Conservation (phyloP, 345 rosid species). For the Dipteronia sinensis region DNA sequence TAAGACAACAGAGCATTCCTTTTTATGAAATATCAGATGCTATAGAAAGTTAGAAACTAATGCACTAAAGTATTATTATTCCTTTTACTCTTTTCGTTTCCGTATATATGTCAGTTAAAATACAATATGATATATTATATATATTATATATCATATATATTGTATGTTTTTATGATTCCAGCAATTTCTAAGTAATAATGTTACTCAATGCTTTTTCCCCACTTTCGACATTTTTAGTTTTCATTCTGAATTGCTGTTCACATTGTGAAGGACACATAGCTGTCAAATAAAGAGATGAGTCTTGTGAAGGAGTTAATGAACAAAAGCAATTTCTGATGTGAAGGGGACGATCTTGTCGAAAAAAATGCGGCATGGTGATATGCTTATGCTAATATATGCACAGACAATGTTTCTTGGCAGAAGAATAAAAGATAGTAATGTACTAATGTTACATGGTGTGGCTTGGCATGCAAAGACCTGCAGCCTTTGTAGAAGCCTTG, state of each 20-base stretch:
- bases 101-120: neutral
- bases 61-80: neutral
- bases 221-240: neutral
- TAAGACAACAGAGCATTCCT: no score
- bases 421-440: neutral
- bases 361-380: neutral
- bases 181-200: neutral
- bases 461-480: constrained; percentile 9
- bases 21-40: no score
- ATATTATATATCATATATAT: no score
- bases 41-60: neutral
- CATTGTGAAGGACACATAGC: neutral
- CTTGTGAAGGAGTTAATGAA: neutral
- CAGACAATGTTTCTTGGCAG: constrained; percentile 2
- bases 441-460: neutral
- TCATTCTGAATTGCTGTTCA: neutral
- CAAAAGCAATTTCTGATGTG: constrained; percentile 1
- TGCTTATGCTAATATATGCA: neutral
- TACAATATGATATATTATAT: no score
- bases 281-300: constrained; percentile 1
- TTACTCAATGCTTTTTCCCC: neutral
- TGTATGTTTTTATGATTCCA: neutral
- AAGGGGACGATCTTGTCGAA: neutral
- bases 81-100: neutral
- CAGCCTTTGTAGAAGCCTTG: constrained; percentile 11